Base-by-base conservation (phyloP, 768 basidiomycete genomes). In the Trametes elegans region DNA sequence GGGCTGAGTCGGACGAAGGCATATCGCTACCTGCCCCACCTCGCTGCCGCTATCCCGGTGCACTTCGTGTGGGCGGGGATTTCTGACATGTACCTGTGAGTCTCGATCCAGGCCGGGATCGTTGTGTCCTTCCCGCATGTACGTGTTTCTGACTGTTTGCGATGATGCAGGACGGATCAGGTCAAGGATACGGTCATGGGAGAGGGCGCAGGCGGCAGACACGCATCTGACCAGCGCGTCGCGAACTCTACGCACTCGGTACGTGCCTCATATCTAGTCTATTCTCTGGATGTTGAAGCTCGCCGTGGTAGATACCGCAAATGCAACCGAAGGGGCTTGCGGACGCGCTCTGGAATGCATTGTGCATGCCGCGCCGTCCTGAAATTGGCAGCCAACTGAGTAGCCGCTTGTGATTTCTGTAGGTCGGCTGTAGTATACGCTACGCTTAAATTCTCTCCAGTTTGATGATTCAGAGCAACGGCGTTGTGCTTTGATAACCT, bases 1-100 rank as follows among this genome's bases (percentile, higher is more conserved):
- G 47, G 49, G 0, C 45, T 72, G 7, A 73, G 73, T 0, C 56
- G 61, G 13, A 48, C 64, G 26, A 68, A 73, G 3, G 66, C 70
- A 0, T 79, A 75, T 53, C 48, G 66, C 23, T 60, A 72, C 19
- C 63, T 80, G 10, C 48, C 58, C 3, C 35, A 58, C 10, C 57
- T 75, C 21, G 72, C 72, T 19, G 62, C 65, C 42, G 67, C 64
- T 3, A 41, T 74, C 5, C 76, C 76, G 0, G 70, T 74, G 2
- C 79, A 82, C 56, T 53, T 80, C 27, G 73, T 80, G 32, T 79
- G 76, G 54, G 80, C 79, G 18, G 73, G 65, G 0, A 39, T 77
- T 76, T 77, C 58, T 35, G 73, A 62, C 29, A 32, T 28, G 5
- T 28, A 23, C 16, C 27, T 57, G 29, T 46, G 8, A 14, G 31